Percentiles rank a stretch among this genome's conserved stretches.
Conservation (phyloP, 2,329 filamentous ascomycete species). For the Verticillium dahliae region DNA sequence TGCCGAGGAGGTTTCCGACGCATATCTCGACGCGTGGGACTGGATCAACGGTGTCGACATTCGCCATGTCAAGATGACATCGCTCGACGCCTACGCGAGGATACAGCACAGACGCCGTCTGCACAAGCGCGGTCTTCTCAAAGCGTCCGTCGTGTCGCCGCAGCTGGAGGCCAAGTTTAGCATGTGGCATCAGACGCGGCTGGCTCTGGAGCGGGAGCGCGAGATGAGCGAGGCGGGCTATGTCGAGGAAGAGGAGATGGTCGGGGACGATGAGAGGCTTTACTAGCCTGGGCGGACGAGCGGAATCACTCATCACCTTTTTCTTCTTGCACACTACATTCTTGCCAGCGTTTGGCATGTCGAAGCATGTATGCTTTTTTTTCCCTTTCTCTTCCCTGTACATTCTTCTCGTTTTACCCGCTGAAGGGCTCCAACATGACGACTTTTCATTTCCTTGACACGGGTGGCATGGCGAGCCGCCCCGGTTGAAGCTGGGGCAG, state of each 20-base stretch:
- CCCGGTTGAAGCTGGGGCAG: background rate
- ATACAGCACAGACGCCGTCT: constrained; percentile 44
- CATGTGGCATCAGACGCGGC: constrained; percentile 34
- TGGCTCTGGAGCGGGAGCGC: constrained; percentile 31
- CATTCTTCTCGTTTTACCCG: background rate
- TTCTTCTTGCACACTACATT: background rate
- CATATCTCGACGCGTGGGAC: constrained; percentile 41
- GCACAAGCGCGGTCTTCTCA: constrained; percentile 34
- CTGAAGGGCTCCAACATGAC: background rate
- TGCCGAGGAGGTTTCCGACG: constrained; percentile 38
- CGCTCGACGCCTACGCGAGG: constrained; percentile 38
- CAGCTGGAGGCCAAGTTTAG: constrained; percentile 36
- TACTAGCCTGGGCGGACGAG: background rate
- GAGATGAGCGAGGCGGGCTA: constrained; percentile 34
- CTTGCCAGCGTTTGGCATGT: background rate
- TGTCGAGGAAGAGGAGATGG: constrained; percentile 25
- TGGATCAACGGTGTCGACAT: constrained; percentile 36
- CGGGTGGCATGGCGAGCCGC: background rate
- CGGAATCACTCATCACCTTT: background rate
- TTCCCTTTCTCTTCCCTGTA: background rate
- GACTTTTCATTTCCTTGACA: background rate
- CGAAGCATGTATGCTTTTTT: background rate
- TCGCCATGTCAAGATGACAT: constrained; percentile 32
- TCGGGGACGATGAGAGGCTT: constrained; percentile 23
- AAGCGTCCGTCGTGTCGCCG: constrained; percentile 19